A percentile compares a stretch with the other conserved stretches of the same genome.
Conservation (phyloP, 202 grass and related monocot species). For the Eragrostis tef region DNA sequence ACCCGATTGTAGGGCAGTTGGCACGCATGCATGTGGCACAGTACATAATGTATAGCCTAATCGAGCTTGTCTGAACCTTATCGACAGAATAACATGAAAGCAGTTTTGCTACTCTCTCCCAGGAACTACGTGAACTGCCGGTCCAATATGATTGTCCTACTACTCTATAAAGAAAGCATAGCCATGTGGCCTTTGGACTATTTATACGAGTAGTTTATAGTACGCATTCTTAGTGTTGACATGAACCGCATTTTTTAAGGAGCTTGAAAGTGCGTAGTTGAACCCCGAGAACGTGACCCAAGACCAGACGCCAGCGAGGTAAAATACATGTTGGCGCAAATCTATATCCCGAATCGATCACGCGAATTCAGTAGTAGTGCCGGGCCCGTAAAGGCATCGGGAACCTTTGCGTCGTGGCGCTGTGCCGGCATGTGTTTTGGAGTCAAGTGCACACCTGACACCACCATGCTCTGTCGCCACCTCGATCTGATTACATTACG, state of each 20-base stretch:
- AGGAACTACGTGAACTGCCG: neutral
- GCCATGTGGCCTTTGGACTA: neutral
- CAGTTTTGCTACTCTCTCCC: neutral
- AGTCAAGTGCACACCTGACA: slow-evolving; percentile 23
- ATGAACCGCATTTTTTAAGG: neutral
- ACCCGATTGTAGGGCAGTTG: neutral
- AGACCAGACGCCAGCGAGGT: neutral
- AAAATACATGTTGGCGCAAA: neutral
- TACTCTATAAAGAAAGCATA: neutral
- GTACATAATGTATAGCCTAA: neutral
- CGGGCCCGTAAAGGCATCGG: slow-evolving; percentile 17
- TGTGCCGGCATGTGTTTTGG: slow-evolving; percentile 34
- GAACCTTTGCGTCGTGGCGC: neutral
- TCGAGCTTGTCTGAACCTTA: neutral
- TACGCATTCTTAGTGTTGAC: neutral
- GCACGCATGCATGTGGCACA: neutral
- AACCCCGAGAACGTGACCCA: slow-evolving; percentile 1
- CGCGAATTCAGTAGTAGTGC: neutral
- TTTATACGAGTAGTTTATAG: neutral
- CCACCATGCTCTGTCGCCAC: neutral
- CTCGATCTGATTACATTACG: neutral
- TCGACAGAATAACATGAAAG: neutral
- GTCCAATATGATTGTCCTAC: neutral
- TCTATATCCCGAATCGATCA: neutral
- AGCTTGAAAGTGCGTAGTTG: neutral